phyloP scores from a whole-genome alignment of 2,329 filamentous ascomycete genomes.

The Fonsecaea pedrosoi region DNA sequence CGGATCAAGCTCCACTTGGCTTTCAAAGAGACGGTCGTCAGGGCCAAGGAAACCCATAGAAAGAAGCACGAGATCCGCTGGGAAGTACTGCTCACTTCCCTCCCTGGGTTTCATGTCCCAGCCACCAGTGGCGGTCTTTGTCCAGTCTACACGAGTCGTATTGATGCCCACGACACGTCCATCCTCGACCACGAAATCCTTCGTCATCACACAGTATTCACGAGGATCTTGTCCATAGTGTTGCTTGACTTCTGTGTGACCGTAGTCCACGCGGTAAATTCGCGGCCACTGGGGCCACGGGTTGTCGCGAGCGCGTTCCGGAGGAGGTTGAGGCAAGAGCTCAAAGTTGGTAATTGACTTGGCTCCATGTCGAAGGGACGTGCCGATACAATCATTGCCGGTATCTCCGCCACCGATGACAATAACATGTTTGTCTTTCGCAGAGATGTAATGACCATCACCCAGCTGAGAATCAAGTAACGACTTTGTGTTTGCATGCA shows the following conservation, averaged over 20 bases:
- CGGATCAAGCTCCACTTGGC: slow-evolving; percentile 87
- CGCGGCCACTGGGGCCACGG: slow-evolving; percentile 98
- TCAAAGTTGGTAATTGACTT: slow-evolving; percentile 98
- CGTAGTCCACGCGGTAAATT: slow-evolving; percentile 98
- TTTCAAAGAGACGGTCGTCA: slow-evolving; percentile 83
- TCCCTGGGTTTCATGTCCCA: slow-evolving; percentile 99
- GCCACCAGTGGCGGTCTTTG: slow-evolving; percentile 82
- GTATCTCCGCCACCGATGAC: slow-evolving; percentile 98
- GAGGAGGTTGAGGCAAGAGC: slow-evolving; percentile 87
- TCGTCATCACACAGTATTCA: slow-evolving; percentile 98
- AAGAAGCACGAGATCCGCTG: slow-evolving; percentile 88
- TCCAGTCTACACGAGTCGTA: slow-evolving; percentile 95
- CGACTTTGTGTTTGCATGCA: slow-evolving; percentile 97
- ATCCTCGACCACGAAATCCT: slow-evolving; percentile 92
- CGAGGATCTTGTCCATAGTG: slow-evolving; percentile 96
- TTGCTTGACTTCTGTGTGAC: slow-evolving; percentile 92
- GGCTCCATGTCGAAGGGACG: slow-evolving; percentile 91
- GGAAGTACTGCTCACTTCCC: slow-evolving; percentile 93
- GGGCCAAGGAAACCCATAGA: slow-evolving; percentile 98
- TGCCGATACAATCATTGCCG: slow-evolving; percentile 97
- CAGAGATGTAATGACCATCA: slow-evolving; percentile 87
- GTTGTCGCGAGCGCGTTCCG: slow-evolving; percentile 90
- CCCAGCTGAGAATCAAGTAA: slow-evolving; percentile 87
- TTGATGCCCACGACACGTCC: slow-evolving; percentile 95
- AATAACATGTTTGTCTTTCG: slow-evolving; percentile 93